Base-by-base conservation (phyloP, 2,329 filamentous ascomycete genomes). In the Gnomoniopsis smithogilvyi region DNA sequence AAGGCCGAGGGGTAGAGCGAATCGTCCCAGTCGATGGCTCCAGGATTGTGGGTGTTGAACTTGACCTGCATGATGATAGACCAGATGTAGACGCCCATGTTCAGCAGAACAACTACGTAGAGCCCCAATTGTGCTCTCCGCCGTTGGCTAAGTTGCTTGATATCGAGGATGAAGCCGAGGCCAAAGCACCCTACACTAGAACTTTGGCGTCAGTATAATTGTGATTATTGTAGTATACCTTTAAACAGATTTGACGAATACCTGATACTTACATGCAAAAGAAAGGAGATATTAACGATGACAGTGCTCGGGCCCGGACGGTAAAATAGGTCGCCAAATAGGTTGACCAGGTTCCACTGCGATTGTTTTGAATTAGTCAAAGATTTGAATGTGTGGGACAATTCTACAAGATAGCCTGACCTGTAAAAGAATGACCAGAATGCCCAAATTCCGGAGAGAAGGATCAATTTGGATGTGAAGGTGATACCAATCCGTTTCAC, bases 71-170 rank as follows among this genome's bases (percentile, higher is more conserved):
- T 79, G 21, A 78, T 68, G 54, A 79, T 78, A 1, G 77, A 78
- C 78, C 77, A 80, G 60, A 79, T 76, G 54, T 80, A 80, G 0
- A 78, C 77, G n/a, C 74, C 77, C 4, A 76, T 62, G 48, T 79
- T 80, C 7, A 78, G 71, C n/a, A 75, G 66, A 2, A 77, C 72
- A 6, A 80, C 76, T 3, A 70, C 74, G 60, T 74, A 74, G 7
- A 80, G 71, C 51, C 77, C 77, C 4, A 76, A 59, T 58, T 80
- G 77, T 17, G 77, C 78, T 14, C 78, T 72, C 21, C 77, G 74
- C 10, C 78, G 73, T 56, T 77, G 74, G 59, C 72, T 72, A 11
- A 76, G 62, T 24, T 62, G 52, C 54, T 74, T 74, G 48, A 75
- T 67, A 57, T 77, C 74, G 26, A 77, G 72, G 56, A 77, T 74